Evolutionary conservation across 1,284 basidiomycete genomes (phyloP).

Genomic region (Pseudozyma flocculosa): DNA sequence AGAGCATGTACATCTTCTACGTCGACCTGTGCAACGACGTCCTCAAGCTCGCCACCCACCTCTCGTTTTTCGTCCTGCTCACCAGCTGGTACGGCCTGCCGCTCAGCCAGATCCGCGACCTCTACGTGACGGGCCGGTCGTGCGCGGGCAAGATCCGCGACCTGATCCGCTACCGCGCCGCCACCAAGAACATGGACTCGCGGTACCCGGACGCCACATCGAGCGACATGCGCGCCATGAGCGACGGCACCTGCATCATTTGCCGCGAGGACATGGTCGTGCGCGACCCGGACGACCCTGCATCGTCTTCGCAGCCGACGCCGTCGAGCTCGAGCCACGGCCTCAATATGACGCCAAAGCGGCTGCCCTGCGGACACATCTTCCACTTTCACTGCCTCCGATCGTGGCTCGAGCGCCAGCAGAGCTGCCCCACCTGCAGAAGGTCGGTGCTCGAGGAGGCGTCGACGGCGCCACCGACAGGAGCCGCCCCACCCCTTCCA

Average conservation of each 20-base stretch:
- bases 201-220: slow-evolving; percentile 90
- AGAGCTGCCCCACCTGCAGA: slow-evolving; percentile 90
- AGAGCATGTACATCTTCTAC: slow-evolving; percentile 95
- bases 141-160: slow-evolving; percentile 84
- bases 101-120: slow-evolving; percentile 91
- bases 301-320: too few relatives aligned
- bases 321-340: neutral
- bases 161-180: slow-evolving; percentile 83
- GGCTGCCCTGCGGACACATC: slow-evolving; percentile 90
- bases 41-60: slow-evolving; percentile 85
- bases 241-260: slow-evolving; percentile 93
- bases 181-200: slow-evolving; percentile 94
- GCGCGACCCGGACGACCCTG: neutral
- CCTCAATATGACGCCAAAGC: slow-evolving; percentile 88
- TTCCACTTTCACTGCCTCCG: slow-evolving; percentile 97
- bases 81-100: slow-evolving; percentile 93
- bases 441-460: slow-evolving; percentile 74
- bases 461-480: neutral
- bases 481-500: neutral
- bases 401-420: slow-evolving; percentile 95
- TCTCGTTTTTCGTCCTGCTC: slow-evolving; percentile 82
- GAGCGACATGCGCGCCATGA: slow-evolving; percentile 74
- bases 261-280: slow-evolving; percentile 90
- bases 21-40: slow-evolving; percentile 86
- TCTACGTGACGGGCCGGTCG: slow-evolving; percentile 89